Evolutionary conservation across 768 basidiomycete genomes (phyloP), one percentile per base, ranked within the genome.

Genomic region (Panus rudis): DNA sequence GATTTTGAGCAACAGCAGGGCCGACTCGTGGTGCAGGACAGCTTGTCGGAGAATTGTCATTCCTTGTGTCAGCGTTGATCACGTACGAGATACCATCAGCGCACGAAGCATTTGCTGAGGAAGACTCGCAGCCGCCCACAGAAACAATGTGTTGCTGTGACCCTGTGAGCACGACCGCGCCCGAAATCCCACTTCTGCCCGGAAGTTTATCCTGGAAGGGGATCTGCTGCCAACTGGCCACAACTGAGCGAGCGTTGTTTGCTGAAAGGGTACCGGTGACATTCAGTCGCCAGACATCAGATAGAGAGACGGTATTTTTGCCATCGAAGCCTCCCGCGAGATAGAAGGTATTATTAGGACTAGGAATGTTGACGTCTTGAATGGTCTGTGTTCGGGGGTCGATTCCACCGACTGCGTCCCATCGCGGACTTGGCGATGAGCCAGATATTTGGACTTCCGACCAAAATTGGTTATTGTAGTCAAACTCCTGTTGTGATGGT

Each of bases 391-490:
- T 56, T n/a, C 76, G 71, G 32, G 66, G 63, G 52, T 91, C 88
- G 30, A 78, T 81, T 1, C 88, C 88, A 37, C 88, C 88, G 14
- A 75, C 74, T 2, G 85, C 79, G 32, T 79, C 79, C 75, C 77
- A 88, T 17, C 84, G 71, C 40, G 81, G 57, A 20, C 78, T 66
- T 25, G 87, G 87, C 4, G 70, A 66, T 20, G 68, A 70, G 16
- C 73, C 57, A 10, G 75, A 66, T 4, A 84, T 51, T 14, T 48
- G 50, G 25, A 88, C 76, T 53, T 73, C 51, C 0, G 80, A 71
- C 88, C 88, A 91, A 56, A 90, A 90, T 45, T 86, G 68, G 52
- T 79, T 81, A 45, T 58, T 72, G 53, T 79, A 89, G 60, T 87
- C 83, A 53, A 71, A 91, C 63, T 87, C 85, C 85, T 88, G 53